phyloP scores from a whole-genome alignment of 805 yeast species.

The Suhomyces vadensis region DNA sequence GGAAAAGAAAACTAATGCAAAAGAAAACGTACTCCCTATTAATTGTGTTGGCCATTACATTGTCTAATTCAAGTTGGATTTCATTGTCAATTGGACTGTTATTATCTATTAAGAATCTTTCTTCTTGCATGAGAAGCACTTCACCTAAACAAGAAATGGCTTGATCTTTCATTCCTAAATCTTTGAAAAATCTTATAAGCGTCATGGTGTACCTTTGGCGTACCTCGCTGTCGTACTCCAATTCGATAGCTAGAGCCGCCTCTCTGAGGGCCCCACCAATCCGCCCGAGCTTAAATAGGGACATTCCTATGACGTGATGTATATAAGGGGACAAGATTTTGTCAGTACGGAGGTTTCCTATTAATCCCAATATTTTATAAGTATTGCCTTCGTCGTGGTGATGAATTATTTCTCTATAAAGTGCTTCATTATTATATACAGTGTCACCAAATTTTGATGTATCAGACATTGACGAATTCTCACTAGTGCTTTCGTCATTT shows the following conservation, averaged over 20 bases:
- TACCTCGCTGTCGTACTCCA: constrained; percentile 15
- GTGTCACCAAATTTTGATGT: neutral
- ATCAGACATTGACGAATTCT: neutral
- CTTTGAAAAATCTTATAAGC: constrained; percentile 18
- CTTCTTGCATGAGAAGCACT: constrained; percentile 10
- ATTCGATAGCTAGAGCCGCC: constrained; percentile 26
- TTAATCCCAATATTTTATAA: constrained; percentile 18
- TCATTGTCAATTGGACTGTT: neutral
- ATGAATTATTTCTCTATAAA: constrained; percentile 4
- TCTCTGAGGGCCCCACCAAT: constrained; percentile 24
- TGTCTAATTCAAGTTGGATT: neutral
- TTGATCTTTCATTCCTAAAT: constrained; percentile 13
- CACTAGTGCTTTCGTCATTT: neutral
- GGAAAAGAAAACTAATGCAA: no score
- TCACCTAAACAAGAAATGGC: constrained; percentile 16
- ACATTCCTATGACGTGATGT: constrained; percentile 19
- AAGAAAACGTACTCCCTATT: neutral
- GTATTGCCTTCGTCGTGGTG: constrained; percentile 15
- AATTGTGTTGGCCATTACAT: neutral
- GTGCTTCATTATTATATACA: neutral
- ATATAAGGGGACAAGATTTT: constrained; percentile 11
- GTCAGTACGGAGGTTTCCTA: constrained; percentile 11
- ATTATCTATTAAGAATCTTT: neutral
- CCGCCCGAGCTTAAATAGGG: constrained; percentile 26
- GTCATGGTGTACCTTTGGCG: constrained; percentile 17